phyloP scores from a whole-genome alignment of 306 rosid genomes.

The Lagenaria siceraria region DNA sequence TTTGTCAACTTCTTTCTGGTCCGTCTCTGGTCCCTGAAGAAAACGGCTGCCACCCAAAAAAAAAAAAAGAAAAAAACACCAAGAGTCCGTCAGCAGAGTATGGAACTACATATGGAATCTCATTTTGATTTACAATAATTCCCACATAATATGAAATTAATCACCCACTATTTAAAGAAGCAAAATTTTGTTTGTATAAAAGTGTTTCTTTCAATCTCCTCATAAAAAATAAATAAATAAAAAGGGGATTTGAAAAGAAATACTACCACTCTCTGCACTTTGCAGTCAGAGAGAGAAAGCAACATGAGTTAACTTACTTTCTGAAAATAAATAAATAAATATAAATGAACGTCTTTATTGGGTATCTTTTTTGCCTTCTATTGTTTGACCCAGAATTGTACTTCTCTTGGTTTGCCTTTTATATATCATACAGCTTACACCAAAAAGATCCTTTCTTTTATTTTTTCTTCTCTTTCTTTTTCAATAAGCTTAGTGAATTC shows the following conservation, averaged over 20 bases:
- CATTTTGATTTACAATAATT: not conserved
- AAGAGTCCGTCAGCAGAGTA: not conserved
- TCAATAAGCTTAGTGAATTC: not conserved
- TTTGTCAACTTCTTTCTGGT: conserved; percentile 66
- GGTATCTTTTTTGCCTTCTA: not conserved
- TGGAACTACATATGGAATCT: not conserved
- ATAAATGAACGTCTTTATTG: not conserved
- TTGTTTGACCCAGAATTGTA: not conserved
- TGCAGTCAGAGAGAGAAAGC: not conserved
- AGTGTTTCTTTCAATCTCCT: too few relatives aligned
- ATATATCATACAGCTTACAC: not conserved
- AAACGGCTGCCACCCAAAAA: conserved; percentile 63
- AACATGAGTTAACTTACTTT: not conserved
- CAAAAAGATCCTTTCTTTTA: not conserved
- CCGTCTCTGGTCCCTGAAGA: conserved; percentile 93
- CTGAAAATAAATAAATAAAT: not conserved
- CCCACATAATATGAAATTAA: not conserved
- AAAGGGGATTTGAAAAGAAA: too few relatives aligned
- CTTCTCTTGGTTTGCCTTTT: not conserved
- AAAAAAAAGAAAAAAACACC: not conserved
- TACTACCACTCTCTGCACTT: too few relatives aligned
- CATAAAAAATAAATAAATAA: too few relatives aligned
- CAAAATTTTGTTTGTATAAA: not conserved
- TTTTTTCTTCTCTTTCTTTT: not conserved
- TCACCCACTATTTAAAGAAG: not conserved